Percentiles rank a stretch among this genome's conserved stretches.
Evolutionary conservation across 139 green algal genomes (phyloP).

Genomic region (Chlorella sp.): DNA sequence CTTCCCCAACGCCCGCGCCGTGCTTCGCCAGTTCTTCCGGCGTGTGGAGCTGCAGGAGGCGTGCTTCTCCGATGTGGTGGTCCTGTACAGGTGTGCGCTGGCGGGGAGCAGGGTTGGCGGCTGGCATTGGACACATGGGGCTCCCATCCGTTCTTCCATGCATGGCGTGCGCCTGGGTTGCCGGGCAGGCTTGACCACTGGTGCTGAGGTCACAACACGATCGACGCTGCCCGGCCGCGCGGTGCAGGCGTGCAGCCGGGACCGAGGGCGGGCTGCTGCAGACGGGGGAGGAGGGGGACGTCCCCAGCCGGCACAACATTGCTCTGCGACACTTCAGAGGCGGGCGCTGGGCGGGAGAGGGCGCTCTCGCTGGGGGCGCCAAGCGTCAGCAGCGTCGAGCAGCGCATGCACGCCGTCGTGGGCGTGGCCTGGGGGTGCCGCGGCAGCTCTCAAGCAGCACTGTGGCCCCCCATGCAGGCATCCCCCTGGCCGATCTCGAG

Average conservation of each 20-base stretch:
- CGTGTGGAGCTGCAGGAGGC: slow-evolving; percentile 65
- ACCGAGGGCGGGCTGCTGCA: background rate
- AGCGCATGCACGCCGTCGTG: background rate
- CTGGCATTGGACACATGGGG: no score
- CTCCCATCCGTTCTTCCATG: no score
- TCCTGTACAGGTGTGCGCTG: slow-evolving; percentile 63
- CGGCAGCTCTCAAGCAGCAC: no score
- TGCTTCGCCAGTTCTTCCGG: slow-evolving; percentile 50
- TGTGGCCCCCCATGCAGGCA: slow-evolving; percentile 1
- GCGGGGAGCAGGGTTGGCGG: slow-evolving; percentile 3
- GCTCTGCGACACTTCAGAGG: no score
- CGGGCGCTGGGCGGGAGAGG: background rate
- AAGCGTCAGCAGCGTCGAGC: background rate
- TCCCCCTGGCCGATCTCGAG: slow-evolving; percentile 79
- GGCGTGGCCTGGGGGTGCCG: background rate
- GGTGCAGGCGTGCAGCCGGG: background rate
- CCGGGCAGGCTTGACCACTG: no score
- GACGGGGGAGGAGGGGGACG: no score
- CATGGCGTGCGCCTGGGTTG: no score
- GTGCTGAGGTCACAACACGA: no score
- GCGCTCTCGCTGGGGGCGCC: background rate
- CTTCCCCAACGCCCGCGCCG: slow-evolving; percentile 46
- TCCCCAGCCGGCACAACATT: no score
- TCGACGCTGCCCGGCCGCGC: no score
- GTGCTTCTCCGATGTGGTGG: slow-evolving; percentile 67